Evolutionary conservation across 768 basidiomycete species (phyloP).

Genomic region (Termitomyces sp.): DNA sequence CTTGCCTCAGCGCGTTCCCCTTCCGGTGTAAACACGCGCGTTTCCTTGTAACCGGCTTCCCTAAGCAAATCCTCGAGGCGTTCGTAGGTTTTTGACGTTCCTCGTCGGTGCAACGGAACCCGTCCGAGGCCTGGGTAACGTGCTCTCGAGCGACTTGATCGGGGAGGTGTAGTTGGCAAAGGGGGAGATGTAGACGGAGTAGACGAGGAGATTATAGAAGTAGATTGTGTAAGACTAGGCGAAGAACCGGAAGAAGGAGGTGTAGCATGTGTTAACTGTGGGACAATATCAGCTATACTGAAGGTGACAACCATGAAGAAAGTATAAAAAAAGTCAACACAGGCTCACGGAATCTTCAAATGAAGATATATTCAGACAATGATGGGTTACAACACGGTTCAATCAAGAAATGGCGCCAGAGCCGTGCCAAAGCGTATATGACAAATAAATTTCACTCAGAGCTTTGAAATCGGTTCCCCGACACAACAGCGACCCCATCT

Average conservation of each 20-base stretch:
- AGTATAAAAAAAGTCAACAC: neutral
- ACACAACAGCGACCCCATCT: neutral
- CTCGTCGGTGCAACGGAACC: conserved; percentile 71
- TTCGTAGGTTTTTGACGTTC: conserved; percentile 78
- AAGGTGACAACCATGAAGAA: neutral
- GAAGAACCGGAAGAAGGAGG: conserved; percentile 31
- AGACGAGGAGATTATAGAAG: conserved; percentile 26
- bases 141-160: conserved; percentile 29
- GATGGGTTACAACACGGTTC: neutral
- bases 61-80: conserved; percentile 78
- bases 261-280: conserved; percentile 22
- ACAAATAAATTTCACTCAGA: neutral
- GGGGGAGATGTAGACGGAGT: conserved; percentile 36
- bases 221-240: conserved; percentile 35
- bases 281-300: neutral
- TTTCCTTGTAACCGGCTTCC: conserved; percentile 91
- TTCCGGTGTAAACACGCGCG: conserved; percentile 84
- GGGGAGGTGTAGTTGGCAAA: conserved; percentile 38
- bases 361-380: neutral
- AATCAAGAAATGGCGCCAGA: neutral
- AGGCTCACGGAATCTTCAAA: neutral
- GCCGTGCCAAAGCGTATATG: neutral
- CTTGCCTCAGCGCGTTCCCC: conserved; percentile 41
- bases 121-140: conserved; percentile 62
- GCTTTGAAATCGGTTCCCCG: neutral